Conservation (phyloP, 768 basidiomycete genomes). For the Russula griseocarnosa region DNA sequence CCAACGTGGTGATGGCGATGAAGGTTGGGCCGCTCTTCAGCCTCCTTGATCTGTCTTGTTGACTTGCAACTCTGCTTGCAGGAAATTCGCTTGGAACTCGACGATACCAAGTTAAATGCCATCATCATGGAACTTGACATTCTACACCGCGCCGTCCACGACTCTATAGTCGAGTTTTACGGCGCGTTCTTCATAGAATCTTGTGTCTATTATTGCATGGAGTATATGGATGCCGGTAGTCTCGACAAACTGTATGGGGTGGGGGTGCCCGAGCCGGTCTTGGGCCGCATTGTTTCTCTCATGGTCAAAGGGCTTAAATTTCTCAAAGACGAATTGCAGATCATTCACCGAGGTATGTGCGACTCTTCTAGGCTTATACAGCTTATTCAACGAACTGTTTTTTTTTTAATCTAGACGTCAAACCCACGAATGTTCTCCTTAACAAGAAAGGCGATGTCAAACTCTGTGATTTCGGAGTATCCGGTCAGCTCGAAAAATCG, state of each 20-base stretch:
- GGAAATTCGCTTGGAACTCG: slow-evolving; percentile 97
- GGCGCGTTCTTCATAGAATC: slow-evolving; percentile 99
- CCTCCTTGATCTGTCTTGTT: neutral
- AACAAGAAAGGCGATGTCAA: slow-evolving; percentile 88
- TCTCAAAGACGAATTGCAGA: slow-evolving; percentile 91
- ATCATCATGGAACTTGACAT: slow-evolving; percentile 99
- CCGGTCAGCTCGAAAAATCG: slow-evolving; percentile 93
- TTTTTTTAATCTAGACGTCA: slow-evolving; percentile 74
- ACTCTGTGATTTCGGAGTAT: slow-evolving; percentile 98
- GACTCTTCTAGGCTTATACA: neutral
- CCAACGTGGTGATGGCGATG: slow-evolving; percentile 97
- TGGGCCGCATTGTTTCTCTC: slow-evolving; percentile 72
- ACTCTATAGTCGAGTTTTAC: slow-evolving; percentile 96
- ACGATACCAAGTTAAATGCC: slow-evolving; percentile 86
- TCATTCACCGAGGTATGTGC: slow-evolving; percentile 62
- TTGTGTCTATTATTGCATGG: slow-evolving; percentile 99
- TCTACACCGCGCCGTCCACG: slow-evolving; percentile 86
- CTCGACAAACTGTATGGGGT: slow-evolving; percentile 70
- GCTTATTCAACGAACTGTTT: neutral
- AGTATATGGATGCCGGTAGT: slow-evolving; percentile 98
- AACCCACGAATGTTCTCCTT: slow-evolving; percentile 91
- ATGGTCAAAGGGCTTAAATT: slow-evolving; percentile 92
- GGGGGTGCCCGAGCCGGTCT: slow-evolving; percentile 66
- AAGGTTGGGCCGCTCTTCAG: slow-evolving; percentile 56
- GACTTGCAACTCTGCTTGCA: slow-evolving; percentile 34